Percentiles rank a stretch among this genome's conserved stretches.
phyloP scores from a whole-genome alignment of 352 stramenopile species.

The Phytophthora agathidicida region DNA sequence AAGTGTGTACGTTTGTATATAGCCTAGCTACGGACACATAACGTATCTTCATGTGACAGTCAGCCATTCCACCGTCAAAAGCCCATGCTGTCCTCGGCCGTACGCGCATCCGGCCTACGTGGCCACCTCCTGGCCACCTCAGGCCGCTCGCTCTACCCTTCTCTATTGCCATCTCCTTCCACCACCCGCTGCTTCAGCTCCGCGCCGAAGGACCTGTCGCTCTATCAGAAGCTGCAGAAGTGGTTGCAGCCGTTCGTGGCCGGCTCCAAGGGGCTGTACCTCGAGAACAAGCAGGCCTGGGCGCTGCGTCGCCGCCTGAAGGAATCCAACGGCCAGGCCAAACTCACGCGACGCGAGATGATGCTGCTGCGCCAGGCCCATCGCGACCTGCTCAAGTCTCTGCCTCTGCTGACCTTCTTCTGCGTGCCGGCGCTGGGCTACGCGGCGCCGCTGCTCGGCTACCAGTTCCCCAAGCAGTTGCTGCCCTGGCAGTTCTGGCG shows the following conservation, averaged over 20 bases:
- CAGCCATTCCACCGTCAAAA: too few relatives aligned
- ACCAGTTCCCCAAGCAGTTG: constrained; percentile 86
- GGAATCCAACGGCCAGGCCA: constrained; percentile 21
- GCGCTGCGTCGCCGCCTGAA: constrained; percentile 66
- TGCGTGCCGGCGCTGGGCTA: constrained; percentile 75
- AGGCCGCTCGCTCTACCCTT: neutral
- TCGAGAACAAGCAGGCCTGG: constrained; percentile 84
- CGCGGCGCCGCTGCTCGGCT: constrained; percentile 74
- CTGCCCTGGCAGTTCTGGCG: constrained; percentile 90
- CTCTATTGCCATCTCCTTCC: neutral
- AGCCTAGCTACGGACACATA: too few relatives aligned
- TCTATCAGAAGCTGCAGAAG: constrained; percentile 83
- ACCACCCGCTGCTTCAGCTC: constrained; percentile 18
- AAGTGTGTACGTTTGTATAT: neutral
- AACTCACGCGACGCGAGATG: constrained; percentile 76
- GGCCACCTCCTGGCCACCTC: neutral
- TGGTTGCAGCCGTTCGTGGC: constrained; percentile 83
- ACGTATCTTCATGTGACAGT: neutral
- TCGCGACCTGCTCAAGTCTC: constrained; percentile 84
- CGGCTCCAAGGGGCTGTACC: constrained; percentile 72
- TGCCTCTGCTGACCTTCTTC: constrained; percentile 80
- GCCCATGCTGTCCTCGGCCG: constrained; percentile 21
- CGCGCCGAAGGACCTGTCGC: constrained; percentile 49
- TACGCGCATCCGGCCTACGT: constrained; percentile 2
- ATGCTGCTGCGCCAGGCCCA: constrained; percentile 82